phyloP scores from a whole-genome alignment of 768 basidiomycete genomes.

The Gyrodon lividus region DNA sequence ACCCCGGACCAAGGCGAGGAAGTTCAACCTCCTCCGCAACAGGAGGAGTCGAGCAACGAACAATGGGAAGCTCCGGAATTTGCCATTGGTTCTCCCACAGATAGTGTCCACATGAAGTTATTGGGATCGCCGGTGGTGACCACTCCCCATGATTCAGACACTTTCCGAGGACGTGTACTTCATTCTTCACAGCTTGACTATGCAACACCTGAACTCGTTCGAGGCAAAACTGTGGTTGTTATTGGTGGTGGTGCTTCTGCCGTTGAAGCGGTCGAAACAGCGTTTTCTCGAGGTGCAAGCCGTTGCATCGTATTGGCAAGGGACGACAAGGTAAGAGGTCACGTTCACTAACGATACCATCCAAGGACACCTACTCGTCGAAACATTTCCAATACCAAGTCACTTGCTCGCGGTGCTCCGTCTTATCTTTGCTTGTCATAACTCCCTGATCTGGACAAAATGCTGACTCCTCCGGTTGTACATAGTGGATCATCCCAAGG shows the following conservation, averaged over 20 bases:
- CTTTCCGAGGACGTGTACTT: conserved; percentile 28
- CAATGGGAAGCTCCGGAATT: not conserved
- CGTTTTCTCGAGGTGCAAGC: conserved; percentile 33
- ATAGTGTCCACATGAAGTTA: not conserved
- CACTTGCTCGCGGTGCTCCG: no score
- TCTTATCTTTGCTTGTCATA: no score
- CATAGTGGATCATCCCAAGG: conserved; percentile 49
- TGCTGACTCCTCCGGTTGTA: not conserved
- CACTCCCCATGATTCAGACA: not conserved
- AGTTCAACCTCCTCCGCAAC: not conserved
- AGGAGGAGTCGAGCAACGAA: not conserved
- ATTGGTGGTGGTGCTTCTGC: conserved; percentile 56
- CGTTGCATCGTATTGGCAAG: conserved; percentile 40
- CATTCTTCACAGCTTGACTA: conserved; percentile 50
- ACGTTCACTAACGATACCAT: not conserved
- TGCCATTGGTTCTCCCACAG: not conserved
- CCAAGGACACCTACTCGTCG: no score
- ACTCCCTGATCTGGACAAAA: not conserved
- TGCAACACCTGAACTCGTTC: conserved; percentile 28
- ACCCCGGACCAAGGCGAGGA: not conserved
- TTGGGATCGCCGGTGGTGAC: not conserved
- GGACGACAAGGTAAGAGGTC: conserved; percentile 32
- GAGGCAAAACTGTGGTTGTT: conserved; percentile 44
- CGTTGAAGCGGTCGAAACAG: conserved; percentile 45
- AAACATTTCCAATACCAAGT: no score